Percentiles rank a stretch among this genome's conserved stretches.
phyloP scores from a whole-genome alignment of 805 yeast species.

The Candida krabiensis region DNA sequence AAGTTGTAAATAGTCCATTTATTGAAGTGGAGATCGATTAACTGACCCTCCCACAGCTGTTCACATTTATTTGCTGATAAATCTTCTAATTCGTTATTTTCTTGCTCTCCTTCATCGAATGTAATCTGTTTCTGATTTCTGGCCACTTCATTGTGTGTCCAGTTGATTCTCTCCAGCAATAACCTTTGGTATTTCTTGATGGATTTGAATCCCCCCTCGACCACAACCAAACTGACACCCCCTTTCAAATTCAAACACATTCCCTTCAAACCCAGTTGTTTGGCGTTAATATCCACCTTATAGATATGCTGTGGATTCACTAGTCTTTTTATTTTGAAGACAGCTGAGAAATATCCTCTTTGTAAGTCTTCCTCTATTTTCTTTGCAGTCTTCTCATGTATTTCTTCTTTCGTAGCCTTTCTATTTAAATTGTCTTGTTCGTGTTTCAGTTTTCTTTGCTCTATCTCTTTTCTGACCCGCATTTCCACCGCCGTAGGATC shows the following conservation, averaged over 20 bases:
- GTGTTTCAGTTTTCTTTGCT: constrained; percentile 59
- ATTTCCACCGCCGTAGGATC: constrained; percentile 89
- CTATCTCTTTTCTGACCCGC: constrained; percentile 67
- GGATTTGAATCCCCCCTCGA: constrained; percentile 70
- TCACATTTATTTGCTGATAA: constrained; percentile 44
- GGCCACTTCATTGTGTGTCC: constrained; percentile 56
- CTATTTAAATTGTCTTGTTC: constrained; percentile 59
- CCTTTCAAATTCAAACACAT: constrained; percentile 46
- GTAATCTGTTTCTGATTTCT: constrained; percentile 15
- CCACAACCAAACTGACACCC: constrained; percentile 59
- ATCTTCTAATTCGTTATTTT: constrained; percentile 32
- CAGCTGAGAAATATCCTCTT: constrained; percentile 54
- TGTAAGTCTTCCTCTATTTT: constrained; percentile 49
- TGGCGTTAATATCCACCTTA: constrained; percentile 80
- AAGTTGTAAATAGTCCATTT: constrained; percentile 70
- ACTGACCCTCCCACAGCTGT: constrained; percentile 71
- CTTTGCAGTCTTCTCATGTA: constrained; percentile 45
- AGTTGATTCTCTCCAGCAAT: constrained; percentile 59
- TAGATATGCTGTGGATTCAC: constrained; percentile 66
- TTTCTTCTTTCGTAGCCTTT: constrained; percentile 58
- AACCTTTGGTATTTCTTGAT: constrained; percentile 64
- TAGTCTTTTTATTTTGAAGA: constrained; percentile 55
- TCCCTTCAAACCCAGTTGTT: constrained; percentile 68
- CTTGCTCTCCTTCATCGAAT: constrained; percentile 17
- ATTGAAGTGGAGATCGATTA: constrained; percentile 52